A percentile compares a stretch with the other conserved stretches of the same genome.
phyloP scores from a whole-genome alignment of 495 filamentous ascomycete species.

The Penicillium verhagenii region DNA sequence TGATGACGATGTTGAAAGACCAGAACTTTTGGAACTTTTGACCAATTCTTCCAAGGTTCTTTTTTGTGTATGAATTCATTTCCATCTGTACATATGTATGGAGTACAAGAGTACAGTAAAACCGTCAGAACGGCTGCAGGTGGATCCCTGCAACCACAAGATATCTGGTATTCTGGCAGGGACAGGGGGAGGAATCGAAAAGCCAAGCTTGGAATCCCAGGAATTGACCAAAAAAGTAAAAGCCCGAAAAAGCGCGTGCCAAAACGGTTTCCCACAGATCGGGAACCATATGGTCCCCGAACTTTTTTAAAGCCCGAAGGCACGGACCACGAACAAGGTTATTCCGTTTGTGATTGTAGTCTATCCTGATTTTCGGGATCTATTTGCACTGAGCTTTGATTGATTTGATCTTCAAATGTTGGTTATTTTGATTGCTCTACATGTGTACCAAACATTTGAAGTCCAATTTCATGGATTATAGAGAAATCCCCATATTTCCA shows the following conservation, averaged over 20 bases:
- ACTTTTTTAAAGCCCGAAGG: constrained; percentile 23
- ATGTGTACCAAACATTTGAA: too few relatives aligned
- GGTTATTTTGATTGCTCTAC: too few relatives aligned
- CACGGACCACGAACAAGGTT: constrained; percentile 14
- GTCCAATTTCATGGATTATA: too few relatives aligned
- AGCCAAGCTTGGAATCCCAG: constrained; percentile 1
- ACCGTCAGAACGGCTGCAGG: constrained; percentile 11
- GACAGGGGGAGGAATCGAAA: too few relatives aligned
- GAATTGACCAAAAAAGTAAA: background rate
- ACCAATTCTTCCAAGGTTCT: too few relatives aligned
- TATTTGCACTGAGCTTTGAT: too few relatives aligned
- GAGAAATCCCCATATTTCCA: too few relatives aligned
- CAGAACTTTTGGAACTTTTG: background rate
- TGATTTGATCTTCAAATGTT: too few relatives aligned
- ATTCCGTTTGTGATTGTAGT: background rate
- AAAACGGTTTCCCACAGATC: constrained; percentile 29
- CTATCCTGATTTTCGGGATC: background rate
- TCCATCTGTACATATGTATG: too few relatives aligned
- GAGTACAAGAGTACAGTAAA: background rate
- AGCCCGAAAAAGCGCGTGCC: constrained; percentile 6
- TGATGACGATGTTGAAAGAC: background rate
- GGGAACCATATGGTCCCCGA: constrained; percentile 33
- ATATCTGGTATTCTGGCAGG: too few relatives aligned
- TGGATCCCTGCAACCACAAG: constrained; percentile 7
- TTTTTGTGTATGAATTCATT: background rate